Evolutionary conservation across 2,329 filamentous ascomycete species (phyloP), one percentile per base, ranked within the genome.

Genomic region (Penicillium janthinellum): DNA sequence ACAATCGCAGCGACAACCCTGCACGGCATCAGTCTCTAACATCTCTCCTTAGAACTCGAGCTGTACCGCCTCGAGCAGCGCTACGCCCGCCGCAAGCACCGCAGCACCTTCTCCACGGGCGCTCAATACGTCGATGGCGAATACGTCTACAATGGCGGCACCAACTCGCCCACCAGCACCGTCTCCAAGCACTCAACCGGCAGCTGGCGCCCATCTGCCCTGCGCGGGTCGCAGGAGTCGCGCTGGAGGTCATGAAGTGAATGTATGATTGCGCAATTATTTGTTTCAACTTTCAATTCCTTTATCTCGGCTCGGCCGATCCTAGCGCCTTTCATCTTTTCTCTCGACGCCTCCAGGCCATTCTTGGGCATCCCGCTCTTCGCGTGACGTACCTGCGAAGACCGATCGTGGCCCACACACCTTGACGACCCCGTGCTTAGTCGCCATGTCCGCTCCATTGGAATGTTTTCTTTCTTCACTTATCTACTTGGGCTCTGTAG

Each of bases 111-210:
- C 77, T 88, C 90, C 73, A 92, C 90, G 73, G 92, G 91, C 71
- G 94, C 92, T 34, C 85, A 91, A 75, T 98, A 98, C 78, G 90
- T 97, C 65, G 91, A 98, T 75, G 95, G 93, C 78, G 94, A 97
- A 81, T 97, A 97, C 81, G 83, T 96, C 76, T 96, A 92, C 83
- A 83, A 70, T 54, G 75, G 75, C 53, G 67, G 71, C 41, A 63
- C 73, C 28, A 72, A 69, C 51, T 75, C 74, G 11, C 74, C 76
- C 3, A 71, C 72, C 25, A 72, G 75, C 35, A 73, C 75, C 17
- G 70, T 76, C 56, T 75, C 75, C 42, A 78, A 78, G 58, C 69
- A 77, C 38, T 77, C 73, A 1, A 76, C 72, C 3, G 75, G 75
- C 12, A 70, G 67, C 51, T 73, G 72, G 72, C 73, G 71, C 48